Base-by-base conservation (phyloP, 2,329 filamentous ascomycete genomes). In the Colletotrichum falcatum region DNA sequence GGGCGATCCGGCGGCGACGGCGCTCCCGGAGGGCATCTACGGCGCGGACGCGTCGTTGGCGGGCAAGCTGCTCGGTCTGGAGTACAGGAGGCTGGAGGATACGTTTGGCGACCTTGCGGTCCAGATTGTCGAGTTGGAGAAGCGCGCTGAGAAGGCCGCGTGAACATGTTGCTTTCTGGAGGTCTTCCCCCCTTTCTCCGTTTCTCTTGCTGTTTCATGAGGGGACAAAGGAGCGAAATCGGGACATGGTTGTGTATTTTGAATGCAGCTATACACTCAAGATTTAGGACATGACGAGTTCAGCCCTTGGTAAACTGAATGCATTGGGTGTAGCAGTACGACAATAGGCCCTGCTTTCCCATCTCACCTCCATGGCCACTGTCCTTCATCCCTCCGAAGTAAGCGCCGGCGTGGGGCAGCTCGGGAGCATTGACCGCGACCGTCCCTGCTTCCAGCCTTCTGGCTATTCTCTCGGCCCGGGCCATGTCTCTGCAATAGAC, bases 341-440 rank as follows among this genome's bases (percentile, higher is more conserved):
- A 78, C 28, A 78, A 71, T 11, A 80, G 63, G 2, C 78, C 79
- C 33, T 77, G 77, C 61, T 77, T 78, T 2, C 79, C 79, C 35
- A 80, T 74, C 74, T 80, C 79, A 16, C 79, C 79, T 9, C 77
- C 76, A 37, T 76, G 76, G 0, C 79, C 79, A 61, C 78, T 79
- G n/a, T 77, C 65, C 62, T 80, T 80, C 75, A 76, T 78, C 16
- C 78, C 78, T 28, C 74, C 73, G 62, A 80, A 78, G 62, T 74
- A 80, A 8, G 73, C 78, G 0, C 74, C 77, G 35, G 75, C 76
- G 49, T 80, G 75, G 11, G 79, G 79, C 26, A 75, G 59, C 71
- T 78, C 77, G 46, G 76, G 75, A 56, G 60, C 60, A 77, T 91
- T 91, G 73, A 91, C 85, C 85, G 88, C 91, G 0, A 91, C 86